Base-by-base conservation (phyloP, 2,329 filamentous ascomycete species). In the Talaromyces sp. region DNA sequence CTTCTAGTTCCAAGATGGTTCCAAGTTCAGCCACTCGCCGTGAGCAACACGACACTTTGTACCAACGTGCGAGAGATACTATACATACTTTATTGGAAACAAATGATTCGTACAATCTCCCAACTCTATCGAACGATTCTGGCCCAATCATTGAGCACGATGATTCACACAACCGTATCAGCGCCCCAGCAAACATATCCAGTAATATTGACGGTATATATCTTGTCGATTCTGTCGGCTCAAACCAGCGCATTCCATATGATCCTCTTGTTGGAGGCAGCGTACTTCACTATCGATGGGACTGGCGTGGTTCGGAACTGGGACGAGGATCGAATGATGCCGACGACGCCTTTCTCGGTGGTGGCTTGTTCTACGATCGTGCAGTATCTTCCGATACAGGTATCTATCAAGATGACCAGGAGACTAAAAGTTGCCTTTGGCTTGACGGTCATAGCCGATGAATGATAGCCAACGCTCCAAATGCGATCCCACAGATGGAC, bases 241-340 rank as follows among this genome's bases (percentile, higher is more conserved):
- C 35, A 17, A 52, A 17, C 27, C 27, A 57, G 25, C 59, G 64
- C 13, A 27, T 49, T 22, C 60, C 52, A 25, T 52, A 62, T 25
- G 64, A 66, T 54, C 64, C 64, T 45, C 59, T 66, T 39, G 56
- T 62, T 52, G 52, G 64, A 35, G 64, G 64, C 39, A 62, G 59
- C 19, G 59, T 66, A 45, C 64, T 66, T 52, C 64, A 66, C 45
- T 66, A 66, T 37, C 64, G 64, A 66, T 66, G 64, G 64, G 59
- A 66, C 22, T 62, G 64, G 60, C 41, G 62, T 54, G 60, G 22
- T 7, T 59, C 64, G 11, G 64, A 66, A 8, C 25, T 50, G 10
- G 52, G 27, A 22, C 64, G 60, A 58, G 49, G 43, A 17, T 52
- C 25, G 7, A 49, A 61, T 25, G 61, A 49, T 49, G 31, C 13